Evolutionary conservation across 805 yeast species (phyloP), one percentile per base, ranked within the genome.

Genomic region (Candida xiaguanensis): DNA sequence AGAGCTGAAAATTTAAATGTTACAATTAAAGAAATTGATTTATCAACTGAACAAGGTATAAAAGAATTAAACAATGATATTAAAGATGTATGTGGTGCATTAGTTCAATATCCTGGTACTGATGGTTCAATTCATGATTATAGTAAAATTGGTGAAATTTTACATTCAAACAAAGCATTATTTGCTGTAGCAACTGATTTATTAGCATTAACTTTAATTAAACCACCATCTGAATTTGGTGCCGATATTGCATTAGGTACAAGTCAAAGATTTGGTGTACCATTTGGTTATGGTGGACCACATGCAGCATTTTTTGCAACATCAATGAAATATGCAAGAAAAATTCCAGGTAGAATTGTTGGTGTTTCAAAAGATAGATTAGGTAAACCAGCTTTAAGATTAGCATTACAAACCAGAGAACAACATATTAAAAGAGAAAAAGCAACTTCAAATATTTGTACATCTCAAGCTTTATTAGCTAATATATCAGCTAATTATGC

Each of bases 241-340:
- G 98, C 98, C 31, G 99, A 93, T 59, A 84, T 93, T 36, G 96
- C 84, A 2, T 69, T 93, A 32, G 99, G 99, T 34, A 79, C 89
- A 7, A 76, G 97, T 4, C 99, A 93, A 72, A 75, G 99, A 61
- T 88, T 93, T 52, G 99, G 99, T 55, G 97, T 91, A 28, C 98
- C 99, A 40, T 77, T 91, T 70, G 99, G 98, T 5, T 93, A 80
- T 58, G 99, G 99, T 55, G 99, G 99, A 15, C 99, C 99, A 3
- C 99, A 93, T 61, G 98, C 99, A 34, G 99, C 96, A 0, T 93
- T 87, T 66, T 90, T 93, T 52, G 87, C 98, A 7, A 95, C 91
- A 29, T 74, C 78, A n/a, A 78, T 80, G 43, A 74, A 79, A 40
- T 73, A 84, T 51, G 86, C 87, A 57, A 79, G 99, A 58, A 93